Conservation (phyloP, 2,329 filamentous ascomycete species). For the Aureobasidium subglaciale region DNA sequence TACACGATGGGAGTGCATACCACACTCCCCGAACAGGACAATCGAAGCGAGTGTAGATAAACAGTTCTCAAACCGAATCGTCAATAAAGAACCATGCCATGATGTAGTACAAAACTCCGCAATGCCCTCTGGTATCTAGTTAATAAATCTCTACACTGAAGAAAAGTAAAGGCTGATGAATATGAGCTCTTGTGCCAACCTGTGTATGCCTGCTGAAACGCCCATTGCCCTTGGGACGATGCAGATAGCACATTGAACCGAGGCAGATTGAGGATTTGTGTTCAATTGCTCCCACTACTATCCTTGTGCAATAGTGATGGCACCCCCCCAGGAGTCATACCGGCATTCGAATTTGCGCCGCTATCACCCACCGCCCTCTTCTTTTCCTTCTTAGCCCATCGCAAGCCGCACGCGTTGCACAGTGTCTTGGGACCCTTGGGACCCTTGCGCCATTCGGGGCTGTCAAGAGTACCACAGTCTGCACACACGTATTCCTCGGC, state of each 20-base stretch:
- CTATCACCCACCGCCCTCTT: conserved; percentile 22
- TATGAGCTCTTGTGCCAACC: too few relatives aligned
- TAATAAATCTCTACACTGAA: conserved; percentile 5
- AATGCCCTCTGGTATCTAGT: conserved; percentile 9
- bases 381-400: conserved; percentile 36
- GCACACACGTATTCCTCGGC: conserved; percentile 88
- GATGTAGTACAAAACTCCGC: conserved; percentile 8
- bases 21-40: too few relatives aligned
- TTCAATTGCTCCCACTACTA: conserved; percentile 17
- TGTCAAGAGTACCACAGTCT: conserved; percentile 90
- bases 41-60: too few relatives aligned
- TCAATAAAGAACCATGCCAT: background rate
- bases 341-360: conserved; percentile 6
- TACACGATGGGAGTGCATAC: too few relatives aligned
- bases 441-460: conserved; percentile 92
- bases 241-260: background rate
- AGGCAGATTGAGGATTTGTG: background rate
- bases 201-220: conserved; percentile 1
- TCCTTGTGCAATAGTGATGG: conserved; percentile 16
- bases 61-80: too few relatives aligned
- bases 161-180: background rate
- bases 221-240: background rate
- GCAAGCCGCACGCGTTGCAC: conserved; percentile 80
- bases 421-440: conserved; percentile 88
- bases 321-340: conserved; percentile 13